Conservation (phyloP, 441 rosid genomes). For the Raphanus hybrid region DNA sequence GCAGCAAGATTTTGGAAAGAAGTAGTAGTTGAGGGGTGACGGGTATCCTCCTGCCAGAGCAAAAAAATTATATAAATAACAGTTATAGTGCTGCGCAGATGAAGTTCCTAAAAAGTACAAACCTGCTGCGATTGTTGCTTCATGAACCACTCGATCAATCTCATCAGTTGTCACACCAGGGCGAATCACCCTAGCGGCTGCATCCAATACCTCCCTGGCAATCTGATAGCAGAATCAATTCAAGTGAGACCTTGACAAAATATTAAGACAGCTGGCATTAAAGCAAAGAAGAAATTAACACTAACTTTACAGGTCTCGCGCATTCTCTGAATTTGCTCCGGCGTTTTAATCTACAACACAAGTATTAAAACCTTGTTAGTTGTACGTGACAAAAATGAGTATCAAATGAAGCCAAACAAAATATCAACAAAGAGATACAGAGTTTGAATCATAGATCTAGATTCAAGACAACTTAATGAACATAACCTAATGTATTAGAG, state of each 20-base stretch:
- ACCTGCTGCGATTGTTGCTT: slow-evolving; percentile 89
- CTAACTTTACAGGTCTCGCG: slow-evolving; percentile 91
- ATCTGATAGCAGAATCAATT: slow-evolving; percentile 52
- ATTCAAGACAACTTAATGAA: background rate
- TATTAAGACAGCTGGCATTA: background rate
- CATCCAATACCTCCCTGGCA: slow-evolving; percentile 92
- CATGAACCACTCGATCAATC: slow-evolving; percentile 93
- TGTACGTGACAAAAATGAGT: background rate
- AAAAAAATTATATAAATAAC: slow-evolving; percentile 24
- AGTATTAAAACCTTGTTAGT: slow-evolving; percentile 23
- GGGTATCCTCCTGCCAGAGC: slow-evolving; percentile 87
- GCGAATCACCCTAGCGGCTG: slow-evolving; percentile 72
- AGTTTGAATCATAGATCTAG: background rate
- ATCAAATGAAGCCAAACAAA: background rate
- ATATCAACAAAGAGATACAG: slow-evolving; percentile 7
- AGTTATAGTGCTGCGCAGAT: slow-evolving; percentile 1
- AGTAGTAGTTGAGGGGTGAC: slow-evolving; percentile 94
- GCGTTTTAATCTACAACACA: slow-evolving; percentile 74
- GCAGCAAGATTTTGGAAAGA: slow-evolving; percentile 99
- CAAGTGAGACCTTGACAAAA: slow-evolving; percentile 5
- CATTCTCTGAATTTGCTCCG: slow-evolving; percentile 83
- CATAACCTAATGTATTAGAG: background rate
- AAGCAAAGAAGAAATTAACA: slow-evolving; percentile 13
- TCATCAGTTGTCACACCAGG: slow-evolving; percentile 97
- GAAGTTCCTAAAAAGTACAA: slow-evolving; percentile 23